These are phyloP conservation scores for Termitomyces sp. DNA, from an alignment of 768 basidiomycete species.

Conservation along the genomic window DNA sequence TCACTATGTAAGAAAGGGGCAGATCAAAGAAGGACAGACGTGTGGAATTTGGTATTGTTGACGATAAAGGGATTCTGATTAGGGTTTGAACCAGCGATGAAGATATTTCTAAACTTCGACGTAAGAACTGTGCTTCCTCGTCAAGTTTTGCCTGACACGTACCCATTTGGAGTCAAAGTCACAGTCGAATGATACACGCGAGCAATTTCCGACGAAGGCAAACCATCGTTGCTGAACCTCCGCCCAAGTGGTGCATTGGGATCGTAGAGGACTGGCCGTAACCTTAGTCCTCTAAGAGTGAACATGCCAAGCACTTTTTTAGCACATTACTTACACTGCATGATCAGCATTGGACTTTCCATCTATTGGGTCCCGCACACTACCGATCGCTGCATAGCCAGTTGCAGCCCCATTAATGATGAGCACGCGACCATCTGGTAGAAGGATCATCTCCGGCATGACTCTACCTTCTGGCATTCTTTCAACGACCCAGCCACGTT, in stretches of 20 bases:
- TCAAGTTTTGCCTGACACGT: slow-evolving; percentile 13
- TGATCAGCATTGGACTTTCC: slow-evolving; percentile 20
- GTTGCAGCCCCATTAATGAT: slow-evolving; percentile 38
- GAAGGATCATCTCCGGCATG: slow-evolving; percentile 29
- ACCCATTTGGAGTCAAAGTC: slow-evolving; percentile 50
- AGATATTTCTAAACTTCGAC: slow-evolving; percentile 12
- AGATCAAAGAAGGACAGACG: slow-evolving; percentile 3
- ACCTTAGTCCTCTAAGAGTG: slow-evolving; percentile 23
- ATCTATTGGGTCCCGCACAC: slow-evolving; percentile 20
- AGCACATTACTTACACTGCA: slow-evolving; percentile 17
- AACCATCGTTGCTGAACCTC: slow-evolving; percentile 39
- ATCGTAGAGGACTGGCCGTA: slow-evolving; percentile 45
- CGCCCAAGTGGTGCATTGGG: slow-evolving; percentile 34
- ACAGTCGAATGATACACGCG: slow-evolving; percentile 60
- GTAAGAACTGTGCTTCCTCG: neutral
- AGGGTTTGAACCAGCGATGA: slow-evolving; percentile 39
- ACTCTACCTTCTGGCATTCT: slow-evolving; percentile 32
- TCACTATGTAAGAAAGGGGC: slow-evolving; percentile 16
- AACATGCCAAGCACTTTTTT: neutral
- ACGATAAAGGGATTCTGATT: slow-evolving; percentile 11
- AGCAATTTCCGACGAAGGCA: slow-evolving; percentile 37
- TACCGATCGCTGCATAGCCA: slow-evolving; percentile 33
- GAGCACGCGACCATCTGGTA: slow-evolving; percentile 35
- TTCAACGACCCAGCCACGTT: slow-evolving; percentile 40
- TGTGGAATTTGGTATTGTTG: slow-evolving; percentile 6